phyloP scores from a whole-genome alignment of 768 basidiomycete species.

The Tephrocybe sp. region DNA sequence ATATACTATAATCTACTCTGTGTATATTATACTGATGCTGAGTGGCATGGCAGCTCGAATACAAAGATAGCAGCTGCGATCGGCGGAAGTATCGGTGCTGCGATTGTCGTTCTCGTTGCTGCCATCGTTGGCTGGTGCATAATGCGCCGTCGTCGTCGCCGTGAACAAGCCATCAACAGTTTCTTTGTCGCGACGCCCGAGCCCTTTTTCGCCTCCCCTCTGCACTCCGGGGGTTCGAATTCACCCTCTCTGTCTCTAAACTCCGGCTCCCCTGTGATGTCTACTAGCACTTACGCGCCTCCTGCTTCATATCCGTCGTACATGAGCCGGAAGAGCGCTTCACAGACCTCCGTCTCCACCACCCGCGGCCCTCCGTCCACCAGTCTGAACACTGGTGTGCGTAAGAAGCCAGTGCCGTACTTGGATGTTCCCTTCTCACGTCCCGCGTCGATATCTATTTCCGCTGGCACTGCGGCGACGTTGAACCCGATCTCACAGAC shows the following conservation, averaged over 20 bases:
- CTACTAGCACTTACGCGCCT: background rate
- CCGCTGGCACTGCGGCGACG: background rate
- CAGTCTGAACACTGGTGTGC: background rate
- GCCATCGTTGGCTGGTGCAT: slow-evolving; percentile 13
- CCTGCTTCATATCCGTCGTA: slow-evolving; percentile 1
- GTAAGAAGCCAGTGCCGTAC: slow-evolving; percentile 20
- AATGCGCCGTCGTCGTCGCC: slow-evolving; percentile 17
- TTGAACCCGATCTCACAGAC: slow-evolving; percentile 3
- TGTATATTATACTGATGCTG: background rate
- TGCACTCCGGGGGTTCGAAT: background rate
- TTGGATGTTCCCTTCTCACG: slow-evolving; percentile 7
- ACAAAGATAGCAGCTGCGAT: slow-evolving; percentile 11
- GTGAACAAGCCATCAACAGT: slow-evolving; percentile 8
- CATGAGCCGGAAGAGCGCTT: background rate
- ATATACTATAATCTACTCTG: background rate
- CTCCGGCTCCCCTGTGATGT: background rate
- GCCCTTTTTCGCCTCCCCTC: slow-evolving; percentile 6
- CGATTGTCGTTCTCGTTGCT: slow-evolving; percentile 14
- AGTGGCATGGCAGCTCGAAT: background rate
- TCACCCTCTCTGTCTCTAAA: background rate
- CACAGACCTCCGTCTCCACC: background rate
- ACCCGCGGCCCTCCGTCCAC: background rate
- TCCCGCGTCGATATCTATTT: background rate
- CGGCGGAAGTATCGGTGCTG: slow-evolving; percentile 18
- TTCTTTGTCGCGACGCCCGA: slow-evolving; percentile 11